A percentile compares a stretch with the other conserved stretches of the same genome.
Evolutionary conservation across 2,329 filamentous ascomycete species (phyloP).

Genomic region (Pestalotiopsis sp.): DNA sequence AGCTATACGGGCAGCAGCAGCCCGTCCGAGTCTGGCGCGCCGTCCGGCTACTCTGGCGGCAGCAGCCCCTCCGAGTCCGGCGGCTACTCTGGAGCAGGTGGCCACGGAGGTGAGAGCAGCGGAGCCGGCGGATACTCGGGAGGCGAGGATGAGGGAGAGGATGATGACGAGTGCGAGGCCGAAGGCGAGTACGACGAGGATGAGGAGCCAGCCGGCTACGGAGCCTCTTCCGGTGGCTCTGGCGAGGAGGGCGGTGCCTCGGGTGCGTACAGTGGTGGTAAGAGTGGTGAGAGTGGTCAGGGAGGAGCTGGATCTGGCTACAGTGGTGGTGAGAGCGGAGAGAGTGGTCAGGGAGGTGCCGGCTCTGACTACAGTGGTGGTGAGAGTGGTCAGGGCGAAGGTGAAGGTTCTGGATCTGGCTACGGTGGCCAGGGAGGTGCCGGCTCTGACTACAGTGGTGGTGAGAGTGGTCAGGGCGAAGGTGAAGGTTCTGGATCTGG

Average conservation of each 20-base stretch:
- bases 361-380: neutral
- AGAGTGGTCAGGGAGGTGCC: neutral
- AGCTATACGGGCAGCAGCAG: too few relatives aligned
- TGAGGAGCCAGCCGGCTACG: neutral
- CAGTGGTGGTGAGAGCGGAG: neutral
- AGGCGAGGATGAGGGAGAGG: neutral
- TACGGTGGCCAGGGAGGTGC: neutral
- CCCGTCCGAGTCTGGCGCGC: too few relatives aligned
- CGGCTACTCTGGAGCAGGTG: neutral
- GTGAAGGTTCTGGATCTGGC: too few relatives aligned
- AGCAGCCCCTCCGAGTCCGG: neutral
- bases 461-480: neutral
- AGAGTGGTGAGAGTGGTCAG: neutral
- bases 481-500: too few relatives aligned
- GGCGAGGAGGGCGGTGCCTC: neutral
- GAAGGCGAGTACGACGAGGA: neutral
- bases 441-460: neutral
- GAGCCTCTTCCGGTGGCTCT: neutral
- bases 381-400: neutral
- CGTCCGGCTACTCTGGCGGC: neutral
- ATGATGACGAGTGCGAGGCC: neutral
- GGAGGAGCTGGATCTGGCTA: neutral
- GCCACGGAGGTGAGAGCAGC: neutral
- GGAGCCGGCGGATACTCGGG: neutral
- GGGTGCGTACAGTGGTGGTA: neutral